These are phyloP conservation scores for Talaromyces atroroseus DNA, from an alignment of 2,329 filamentous ascomycete genomes.

Conservation along the genomic window DNA sequence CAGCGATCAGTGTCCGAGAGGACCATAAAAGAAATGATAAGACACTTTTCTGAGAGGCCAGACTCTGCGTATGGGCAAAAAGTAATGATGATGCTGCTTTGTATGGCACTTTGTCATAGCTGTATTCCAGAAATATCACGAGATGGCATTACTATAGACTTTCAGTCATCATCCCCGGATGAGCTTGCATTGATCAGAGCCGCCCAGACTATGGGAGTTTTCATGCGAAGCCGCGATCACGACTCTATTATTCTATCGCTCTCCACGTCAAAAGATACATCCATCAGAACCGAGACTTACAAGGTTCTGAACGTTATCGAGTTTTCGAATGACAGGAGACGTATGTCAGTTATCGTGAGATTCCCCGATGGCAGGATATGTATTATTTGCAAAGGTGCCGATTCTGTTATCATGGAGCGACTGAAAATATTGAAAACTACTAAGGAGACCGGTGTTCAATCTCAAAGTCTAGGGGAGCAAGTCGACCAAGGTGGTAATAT, in stretches of 20 bases:
- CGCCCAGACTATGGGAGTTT: constrained; percentile 47
- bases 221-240: background rate
- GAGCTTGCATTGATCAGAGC: constrained; percentile 72
- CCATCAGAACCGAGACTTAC: constrained; percentile 51
- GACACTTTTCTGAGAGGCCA: constrained; percentile 34
- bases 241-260: constrained; percentile 1
- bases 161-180: constrained; percentile 74
- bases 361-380: constrained; percentile 70
- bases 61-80: constrained; percentile 65
- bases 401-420: constrained; percentile 65
- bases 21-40: constrained; percentile 42
- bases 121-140: constrained; percentile 64
- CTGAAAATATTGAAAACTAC: background rate
- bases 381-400: constrained; percentile 73
- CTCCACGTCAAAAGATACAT: background rate
- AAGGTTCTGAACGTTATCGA: constrained; percentile 73
- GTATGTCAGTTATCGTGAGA: constrained; percentile 73
- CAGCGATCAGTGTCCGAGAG: constrained; percentile 18
- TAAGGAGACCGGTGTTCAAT: background rate
- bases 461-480: constrained; percentile 40
- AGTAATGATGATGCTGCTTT: background rate
- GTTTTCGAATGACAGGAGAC: constrained; percentile 73
- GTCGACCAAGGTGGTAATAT: too few species aligned
- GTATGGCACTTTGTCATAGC: constrained; percentile 69
- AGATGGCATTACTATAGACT: constrained; percentile 57